Conservation (phyloP, 2,329 filamentous ascomycete species). For the Fusarium dlaminii region DNA sequence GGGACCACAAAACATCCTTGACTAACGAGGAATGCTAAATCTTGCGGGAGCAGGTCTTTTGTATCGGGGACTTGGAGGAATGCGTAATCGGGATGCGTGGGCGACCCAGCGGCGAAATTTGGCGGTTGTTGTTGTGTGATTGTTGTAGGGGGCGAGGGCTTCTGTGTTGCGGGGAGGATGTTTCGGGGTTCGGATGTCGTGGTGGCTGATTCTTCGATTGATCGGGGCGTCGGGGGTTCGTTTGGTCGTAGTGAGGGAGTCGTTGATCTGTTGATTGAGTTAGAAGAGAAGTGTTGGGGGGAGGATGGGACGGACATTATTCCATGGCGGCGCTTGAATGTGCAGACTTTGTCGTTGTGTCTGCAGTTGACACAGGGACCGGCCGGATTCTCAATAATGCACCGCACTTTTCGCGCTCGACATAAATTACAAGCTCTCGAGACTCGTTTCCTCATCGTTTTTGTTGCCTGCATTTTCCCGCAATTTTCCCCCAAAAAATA, state of each 20-base stretch:
- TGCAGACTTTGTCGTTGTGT: slow-evolving; percentile 39
- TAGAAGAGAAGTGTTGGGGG: not conserved
- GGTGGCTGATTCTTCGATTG: not conserved
- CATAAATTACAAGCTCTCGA: slow-evolving; percentile 38
- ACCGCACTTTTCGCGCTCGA: slow-evolving; percentile 38
- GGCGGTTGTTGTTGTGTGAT: not conserved
- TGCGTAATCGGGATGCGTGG: slow-evolving; percentile 33
- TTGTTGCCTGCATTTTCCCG: slow-evolving; percentile 9
- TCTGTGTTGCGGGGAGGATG: not conserved
- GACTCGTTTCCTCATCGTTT: slow-evolving; percentile 28
- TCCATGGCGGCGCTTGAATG: slow-evolving; percentile 31
- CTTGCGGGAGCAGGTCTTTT: slow-evolving; percentile 34
- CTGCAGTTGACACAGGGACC: slow-evolving; percentile 41
- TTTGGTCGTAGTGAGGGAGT: not conserved
- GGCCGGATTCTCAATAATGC: slow-evolving; percentile 35
- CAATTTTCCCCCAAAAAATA: too few species aligned
- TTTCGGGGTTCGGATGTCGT: not conserved
- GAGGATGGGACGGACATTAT: slow-evolving; percentile 1
- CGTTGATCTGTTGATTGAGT: not conserved
- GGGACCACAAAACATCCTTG: slow-evolving; percentile 43
- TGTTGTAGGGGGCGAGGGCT: not conserved
- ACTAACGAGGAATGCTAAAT: slow-evolving; percentile 36
- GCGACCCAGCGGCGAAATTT: not conserved
- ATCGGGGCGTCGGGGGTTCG: slow-evolving; percentile 1
- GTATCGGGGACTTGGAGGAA: slow-evolving; percentile 38